A percentile compares a stretch with the other conserved stretches of the same genome.
Conservation (phyloP, 129 eudicot species). For the Chrysanthemum seticuspe region DNA sequence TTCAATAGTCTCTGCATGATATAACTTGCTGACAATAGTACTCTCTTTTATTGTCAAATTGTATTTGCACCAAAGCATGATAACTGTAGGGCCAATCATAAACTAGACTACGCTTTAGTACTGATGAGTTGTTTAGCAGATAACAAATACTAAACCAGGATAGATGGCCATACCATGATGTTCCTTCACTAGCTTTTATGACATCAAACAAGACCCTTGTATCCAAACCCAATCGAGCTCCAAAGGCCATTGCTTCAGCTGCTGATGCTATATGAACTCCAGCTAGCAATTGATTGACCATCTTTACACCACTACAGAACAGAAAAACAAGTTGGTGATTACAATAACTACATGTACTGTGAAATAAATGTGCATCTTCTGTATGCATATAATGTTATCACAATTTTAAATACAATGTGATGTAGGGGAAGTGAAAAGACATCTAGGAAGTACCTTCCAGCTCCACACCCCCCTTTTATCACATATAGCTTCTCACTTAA, state of each 20-base stretch:
- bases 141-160: slow-evolving; percentile 12
- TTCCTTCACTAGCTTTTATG: slow-evolving; percentile 69
- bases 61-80: not conserved
- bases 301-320: slow-evolving; percentile 80
- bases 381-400: not conserved
- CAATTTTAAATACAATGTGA: slow-evolving; percentile 19
- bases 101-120: slow-evolving; percentile 7
- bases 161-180: slow-evolving; percentile 71
- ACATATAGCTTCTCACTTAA: slow-evolving; percentile 95
- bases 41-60: no score
- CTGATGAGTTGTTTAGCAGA: not conserved
- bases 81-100: slow-evolving; percentile 6
- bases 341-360: not conserved
- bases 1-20: no score
- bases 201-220: slow-evolving; percentile 74
- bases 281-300: slow-evolving; percentile 98
- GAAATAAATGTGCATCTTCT: not conserved
- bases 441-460: slow-evolving; percentile 76
- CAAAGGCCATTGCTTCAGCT: slow-evolving; percentile 98
- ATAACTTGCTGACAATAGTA: no score
- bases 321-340: slow-evolving; percentile 17
- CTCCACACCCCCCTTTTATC: slow-evolving; percentile 92
- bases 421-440: slow-evolving; percentile 15
- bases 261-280: slow-evolving; percentile 99
- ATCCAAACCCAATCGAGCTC: slow-evolving; percentile 88